These are phyloP conservation scores for Diaporthe australafricana DNA, from an alignment of 2,329 filamentous ascomycete species.

Conservation along the genomic window DNA sequence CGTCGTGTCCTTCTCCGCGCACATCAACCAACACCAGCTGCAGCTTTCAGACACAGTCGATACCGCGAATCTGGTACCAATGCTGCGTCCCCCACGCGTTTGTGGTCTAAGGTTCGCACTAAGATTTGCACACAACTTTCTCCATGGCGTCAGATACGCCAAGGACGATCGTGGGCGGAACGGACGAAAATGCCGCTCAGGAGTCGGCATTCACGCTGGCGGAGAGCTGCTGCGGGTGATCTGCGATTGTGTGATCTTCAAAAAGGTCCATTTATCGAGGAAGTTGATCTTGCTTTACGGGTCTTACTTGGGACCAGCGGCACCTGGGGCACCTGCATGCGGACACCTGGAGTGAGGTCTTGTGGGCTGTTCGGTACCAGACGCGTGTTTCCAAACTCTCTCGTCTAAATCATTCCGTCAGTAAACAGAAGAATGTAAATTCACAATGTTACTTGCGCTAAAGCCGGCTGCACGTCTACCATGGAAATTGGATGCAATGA, in stretches of 20 bases:
- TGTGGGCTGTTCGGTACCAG: no score
- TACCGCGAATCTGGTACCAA: constrained; percentile 9
- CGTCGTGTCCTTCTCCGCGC: not conserved
- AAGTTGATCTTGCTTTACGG: not conserved
- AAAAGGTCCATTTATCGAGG: not conserved
- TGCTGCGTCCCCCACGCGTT: constrained; percentile 20
- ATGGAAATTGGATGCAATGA: no score
- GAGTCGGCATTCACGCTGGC: no score
- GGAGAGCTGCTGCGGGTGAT: not conserved
- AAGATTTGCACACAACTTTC: constrained; percentile 20
- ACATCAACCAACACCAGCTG: not conserved
- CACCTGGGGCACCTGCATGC: no score
- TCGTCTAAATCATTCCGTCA: not conserved
- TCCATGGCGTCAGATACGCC: constrained; percentile 13
- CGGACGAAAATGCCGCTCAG: not conserved
- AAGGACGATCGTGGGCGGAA: not conserved
- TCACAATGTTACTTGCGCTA: no score
- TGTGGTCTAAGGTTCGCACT: constrained; percentile 18
- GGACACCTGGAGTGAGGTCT: no score
- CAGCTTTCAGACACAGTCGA: not conserved
- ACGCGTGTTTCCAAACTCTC: no score
- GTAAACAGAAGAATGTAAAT: no score
- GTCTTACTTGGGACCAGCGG: not conserved
- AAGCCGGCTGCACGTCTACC: no score
- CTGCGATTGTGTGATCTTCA: not conserved